A percentile compares a stretch with the other conserved stretches of the same genome.
Conservation (phyloP, 2,329 filamentous ascomycete species). For the Lithohypha guttulata region DNA sequence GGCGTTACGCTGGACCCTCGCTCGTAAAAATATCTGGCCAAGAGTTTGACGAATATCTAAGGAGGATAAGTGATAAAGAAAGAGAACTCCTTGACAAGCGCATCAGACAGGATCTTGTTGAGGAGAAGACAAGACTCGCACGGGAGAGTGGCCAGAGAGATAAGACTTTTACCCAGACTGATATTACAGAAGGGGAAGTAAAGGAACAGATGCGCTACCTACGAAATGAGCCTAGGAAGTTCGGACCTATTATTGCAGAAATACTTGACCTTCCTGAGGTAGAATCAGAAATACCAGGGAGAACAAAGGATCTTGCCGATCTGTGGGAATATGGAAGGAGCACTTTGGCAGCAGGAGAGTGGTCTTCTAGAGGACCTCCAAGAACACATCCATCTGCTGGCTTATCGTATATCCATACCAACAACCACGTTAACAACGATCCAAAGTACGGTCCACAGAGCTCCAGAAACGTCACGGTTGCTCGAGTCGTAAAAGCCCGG, state of each 20-base stretch:
- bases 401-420: slow-evolving; percentile 49
- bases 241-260: slow-evolving; percentile 43
- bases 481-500: slow-evolving; percentile 40
- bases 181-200: slow-evolving; percentile 37
- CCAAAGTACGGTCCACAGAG: slow-evolving; percentile 50
- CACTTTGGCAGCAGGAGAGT: slow-evolving; percentile 29
- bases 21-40: slow-evolving; percentile 44
- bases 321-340: slow-evolving; percentile 18
- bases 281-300: slow-evolving; percentile 27
- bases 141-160: slow-evolving; percentile 29
- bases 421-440: slow-evolving; percentile 47
- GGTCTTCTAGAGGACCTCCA: slow-evolving; percentile 40
- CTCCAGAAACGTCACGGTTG: slow-evolving; percentile 41
- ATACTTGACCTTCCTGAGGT: slow-evolving; percentile 47
- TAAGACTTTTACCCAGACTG: slow-evolving; percentile 24
- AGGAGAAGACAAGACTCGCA: slow-evolving; percentile 29
- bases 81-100: slow-evolving; percentile 24
- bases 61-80: slow-evolving; percentile 27
- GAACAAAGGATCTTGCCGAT: slow-evolving; percentile 6
- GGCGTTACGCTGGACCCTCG: slow-evolving; percentile 44
- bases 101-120: slow-evolving; percentile 28
- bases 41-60: slow-evolving; percentile 44
- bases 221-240: slow-evolving; percentile 32
- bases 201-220: slow-evolving; percentile 36
- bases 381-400: slow-evolving; percentile 57